phyloP scores from a whole-genome alignment of 2,329 filamentous ascomycete species.

The Claviceps fusiformis region DNA sequence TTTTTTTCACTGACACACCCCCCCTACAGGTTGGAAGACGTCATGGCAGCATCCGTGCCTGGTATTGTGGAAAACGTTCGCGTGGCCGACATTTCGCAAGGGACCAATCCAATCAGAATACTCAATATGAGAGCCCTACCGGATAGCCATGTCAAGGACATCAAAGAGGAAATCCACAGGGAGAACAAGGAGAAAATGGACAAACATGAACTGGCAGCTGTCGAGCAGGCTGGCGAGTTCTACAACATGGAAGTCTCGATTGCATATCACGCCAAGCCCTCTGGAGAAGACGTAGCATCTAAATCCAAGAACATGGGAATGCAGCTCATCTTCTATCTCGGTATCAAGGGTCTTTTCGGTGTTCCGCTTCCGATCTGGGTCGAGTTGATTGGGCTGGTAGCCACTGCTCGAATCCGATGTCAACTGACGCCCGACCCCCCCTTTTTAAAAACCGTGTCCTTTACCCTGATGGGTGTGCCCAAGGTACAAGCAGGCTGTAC shows the following conservation, averaged over 20 bases:
- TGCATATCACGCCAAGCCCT: constrained; percentile 79
- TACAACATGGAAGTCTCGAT: constrained; percentile 88
- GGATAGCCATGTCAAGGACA: constrained; percentile 64
- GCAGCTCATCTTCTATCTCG: constrained; percentile 88
- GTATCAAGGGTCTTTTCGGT: constrained; percentile 77
- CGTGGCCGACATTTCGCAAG: constrained; percentile 89
- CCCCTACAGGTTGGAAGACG: constrained; percentile 41
- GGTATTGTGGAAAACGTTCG: constrained; percentile 87
- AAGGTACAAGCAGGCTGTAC: constrained; percentile 82
- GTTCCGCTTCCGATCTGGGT: constrained; percentile 80
- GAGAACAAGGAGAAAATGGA: constrained; percentile 73
- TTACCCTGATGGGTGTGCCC: constrained; percentile 87
- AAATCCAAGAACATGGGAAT: constrained; percentile 95
- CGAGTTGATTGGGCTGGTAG: constrained; percentile 80
- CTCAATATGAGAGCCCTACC: constrained; percentile 72
- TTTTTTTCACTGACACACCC: not conserved
- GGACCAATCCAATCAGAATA: constrained; percentile 78
- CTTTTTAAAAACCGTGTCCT: constrained; percentile 81
- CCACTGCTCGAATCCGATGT: constrained; percentile 69
- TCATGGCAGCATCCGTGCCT: constrained; percentile 93
- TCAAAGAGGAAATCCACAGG: constrained; percentile 69
- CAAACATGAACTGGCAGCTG: constrained; percentile 71
- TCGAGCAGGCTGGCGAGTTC: constrained; percentile 81
- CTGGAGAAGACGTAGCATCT: constrained; percentile 53
- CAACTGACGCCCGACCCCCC: constrained; percentile 83